Base-by-base conservation (phyloP, 139 green algal species). In the Closterium sp. region DNA sequence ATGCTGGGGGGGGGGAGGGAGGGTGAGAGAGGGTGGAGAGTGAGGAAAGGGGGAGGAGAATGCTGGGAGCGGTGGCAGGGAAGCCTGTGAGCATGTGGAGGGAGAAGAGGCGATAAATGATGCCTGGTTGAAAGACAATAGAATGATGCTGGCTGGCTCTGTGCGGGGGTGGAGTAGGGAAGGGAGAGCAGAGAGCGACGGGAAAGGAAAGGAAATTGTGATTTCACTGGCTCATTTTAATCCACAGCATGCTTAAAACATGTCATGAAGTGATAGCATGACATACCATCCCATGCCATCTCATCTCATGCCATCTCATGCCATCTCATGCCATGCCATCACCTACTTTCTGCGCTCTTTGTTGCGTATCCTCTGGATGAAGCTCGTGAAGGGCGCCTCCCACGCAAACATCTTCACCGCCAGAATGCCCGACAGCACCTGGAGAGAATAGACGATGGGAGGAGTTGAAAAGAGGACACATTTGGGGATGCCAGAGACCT, bases 371-470 rank as follows among this genome's bases (percentile, higher is more conserved):
- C 43, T n/a, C 32, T 91, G 23, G 0, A 92, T 92, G 31, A n/a
- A 66, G n/a, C 31, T 86, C 32, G 84, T 91, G 89, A 92, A 92
- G 30, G 84, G 84, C 9, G 30, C 23, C 84, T 92, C 89, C 89
- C 89, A 92, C 0, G 84, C 89, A 69, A 92, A 92, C 89, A 92
- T 92, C 84, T 92, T 92, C 23, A 92, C 89, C 19, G 84, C 89
- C 5, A 92, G 84, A 30, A 92, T 92, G 32, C 89, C 89, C 4
- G 23, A 33, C 1, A 92, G 89, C 30, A 92, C 28, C 89, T 92
- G 89, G 31, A 23, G 34, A 36, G 30, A 90, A 88, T 28, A 88
- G 19, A n/a, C n/a, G 19, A 21, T n/a, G n/a, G 35, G 30, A 33
- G 0, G 9, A 34, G 32, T 1, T 23, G 32, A 90, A 8, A 90